Evolutionary conservation across 768 basidiomycete species (phyloP), one percentile per base, ranked within the genome.

Genomic region (Leucogyrophana mollusca): DNA sequence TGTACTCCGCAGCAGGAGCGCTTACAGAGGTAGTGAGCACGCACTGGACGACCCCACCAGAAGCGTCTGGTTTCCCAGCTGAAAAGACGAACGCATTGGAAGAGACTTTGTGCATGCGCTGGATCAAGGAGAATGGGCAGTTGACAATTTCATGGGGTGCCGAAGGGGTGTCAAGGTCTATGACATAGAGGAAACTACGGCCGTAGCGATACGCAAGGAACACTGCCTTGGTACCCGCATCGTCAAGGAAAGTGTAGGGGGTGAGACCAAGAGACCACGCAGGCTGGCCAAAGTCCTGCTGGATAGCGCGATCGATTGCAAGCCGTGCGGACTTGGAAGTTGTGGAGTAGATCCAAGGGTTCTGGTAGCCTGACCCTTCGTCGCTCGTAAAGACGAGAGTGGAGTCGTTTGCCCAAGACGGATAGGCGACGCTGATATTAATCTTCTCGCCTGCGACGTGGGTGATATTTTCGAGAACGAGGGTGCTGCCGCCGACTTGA

Each of bases 311-410:
- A 2, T 68, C 51, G 30, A 85, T 43, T 18, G 51, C 57, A 10
- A 59, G 72, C 13, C 78, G 56, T 0, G 79, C 59, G 0, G 59
- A 39, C 4, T 69, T 53, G 4, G 66, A 56, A 3, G 52, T 20
- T 20, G 73, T 51, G 34, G 69, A 66, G 61, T 77, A 83, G 18
- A 56, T 71, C 74, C 79, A 88, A 0, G 89, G 83, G 56, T 90
- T 87, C 47, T 78, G 73, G 58, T 74, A 90, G 0, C 84, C 85
- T 13, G 79, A 77, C 21, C 48, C 21, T 44, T 71, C 68, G 52
- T 91, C 88, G 24, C 72, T 76, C 6, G 82, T 79, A 65, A 83
- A 89, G 37, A 85, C 65, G 32, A 90, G 67, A 4, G 63, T 71
- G 23, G 78, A 72, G 52, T 82, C 69, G 46, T 67, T 70, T 4